Base-by-base conservation (phyloP, 1,284 basidiomycete species). In the Cystobasidiaceae sp. region DNA sequence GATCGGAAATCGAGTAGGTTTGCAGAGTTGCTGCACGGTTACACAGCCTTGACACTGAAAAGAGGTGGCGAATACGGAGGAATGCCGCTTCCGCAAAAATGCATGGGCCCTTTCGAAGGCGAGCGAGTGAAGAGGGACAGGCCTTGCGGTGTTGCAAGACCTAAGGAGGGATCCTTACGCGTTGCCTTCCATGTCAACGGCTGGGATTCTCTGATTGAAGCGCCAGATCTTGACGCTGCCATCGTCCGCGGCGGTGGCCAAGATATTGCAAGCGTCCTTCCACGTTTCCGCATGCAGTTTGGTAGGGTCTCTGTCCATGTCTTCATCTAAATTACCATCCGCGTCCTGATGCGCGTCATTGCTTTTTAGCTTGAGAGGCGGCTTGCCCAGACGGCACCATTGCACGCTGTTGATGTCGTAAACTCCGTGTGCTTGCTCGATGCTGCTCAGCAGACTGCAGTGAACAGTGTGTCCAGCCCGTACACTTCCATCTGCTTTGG, bases 171-270 rank as follows among this genome's bases (percentile, higher is more conserved):
- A n/a, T n/a, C n/a, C n/a, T n/a, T n/a, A n/a, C n/a, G n/a, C n/a
- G n/a, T n/a, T n/a, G n/a, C n/a, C n/a, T n/a, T n/a, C n/a, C n/a
- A n/a, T n/a, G n/a, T n/a, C n/a, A n/a, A n/a, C n/a, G n/a, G n/a
- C n/a, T n/a, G n/a, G n/a, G n/a, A n/a, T n/a, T n/a, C n/a, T n/a
- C n/a, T n/a, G n/a, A n/a, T 45, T 63, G 21, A 71, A 62, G 46
- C 48, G 70, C 90, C 89, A 93, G 37, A 92, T 80, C 69, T 81
- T 83, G 39, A 86, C 81, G 25, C 78, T 74, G 4, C 87, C 87
- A 73, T 93, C 90, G 70, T 93, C 90, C 1, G 87, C 90, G 0
- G 86, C 82, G 6, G 85, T 89, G 0, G 87, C 88, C 3, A 93
- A 78, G 3, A 90, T 64, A 69, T 85, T 79, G 68, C 84, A 81